These are phyloP conservation scores for Fusarium fujikuroi DNA, from an alignment of 2,329 filamentous ascomycete genomes.

Conservation along the genomic window DNA sequence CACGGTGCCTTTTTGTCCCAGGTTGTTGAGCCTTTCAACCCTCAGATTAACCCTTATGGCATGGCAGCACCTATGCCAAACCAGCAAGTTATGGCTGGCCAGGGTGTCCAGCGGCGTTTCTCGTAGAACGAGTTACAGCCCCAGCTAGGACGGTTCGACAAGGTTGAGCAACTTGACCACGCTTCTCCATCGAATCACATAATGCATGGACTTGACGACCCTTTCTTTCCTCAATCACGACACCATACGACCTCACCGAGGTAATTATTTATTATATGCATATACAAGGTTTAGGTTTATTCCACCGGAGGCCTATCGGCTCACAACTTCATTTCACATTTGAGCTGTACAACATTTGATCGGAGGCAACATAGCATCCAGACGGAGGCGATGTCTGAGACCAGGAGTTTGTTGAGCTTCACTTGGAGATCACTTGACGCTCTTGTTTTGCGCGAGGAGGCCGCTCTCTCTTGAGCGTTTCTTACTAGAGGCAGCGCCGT, in stretches of 20 bases:
- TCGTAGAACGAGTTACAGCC: constrained; percentile 56
- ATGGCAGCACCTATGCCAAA: constrained; percentile 64
- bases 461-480: constrained; percentile 10
- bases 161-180: constrained; percentile 12
- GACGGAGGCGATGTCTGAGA: constrained; percentile 37
- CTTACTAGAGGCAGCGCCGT: constrained; percentile 18
- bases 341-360: constrained; percentile 47
- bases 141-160: constrained; percentile 1
- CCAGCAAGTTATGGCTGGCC: constrained; percentile 66
- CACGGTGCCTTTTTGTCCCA: constrained; percentile 67
- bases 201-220: constrained; percentile 29
- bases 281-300: constrained; percentile 34
- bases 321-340: constrained; percentile 37
- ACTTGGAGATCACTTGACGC: constrained; percentile 15
- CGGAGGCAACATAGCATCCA: constrained; percentile 33
- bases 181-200: constrained; percentile 13
- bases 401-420: constrained; percentile 25
- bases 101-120: constrained; percentile 66
- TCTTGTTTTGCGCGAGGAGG: constrained; percentile 27
- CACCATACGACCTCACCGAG: constrained; percentile 5
- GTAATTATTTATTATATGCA: constrained; percentile 37
- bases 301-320: constrained; percentile 24
- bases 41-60: constrained; percentile 69
- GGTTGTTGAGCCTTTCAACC: constrained; percentile 64
- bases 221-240: constrained; percentile 38